Percentiles rank a stretch among this genome's conserved stretches.
Evolutionary conservation across 2,329 filamentous ascomycete genomes (phyloP).

Genomic region (Penicillium sp.): DNA sequence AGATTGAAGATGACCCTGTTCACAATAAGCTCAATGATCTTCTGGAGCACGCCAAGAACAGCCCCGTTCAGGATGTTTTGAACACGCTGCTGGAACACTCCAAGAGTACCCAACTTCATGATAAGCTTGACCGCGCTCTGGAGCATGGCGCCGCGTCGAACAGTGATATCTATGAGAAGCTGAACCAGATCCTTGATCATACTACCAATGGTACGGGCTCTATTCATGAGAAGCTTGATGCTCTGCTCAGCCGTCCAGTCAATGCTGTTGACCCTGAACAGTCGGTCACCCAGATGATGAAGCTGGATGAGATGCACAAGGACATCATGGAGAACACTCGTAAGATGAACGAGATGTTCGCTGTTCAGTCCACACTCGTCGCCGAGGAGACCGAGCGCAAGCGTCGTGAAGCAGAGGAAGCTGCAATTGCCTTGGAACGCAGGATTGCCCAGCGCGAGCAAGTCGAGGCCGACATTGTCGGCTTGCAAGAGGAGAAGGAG

Average conservation of each 20-base stretch:
- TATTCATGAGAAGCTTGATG: constrained; percentile 36
- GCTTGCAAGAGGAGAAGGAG: constrained; percentile 60
- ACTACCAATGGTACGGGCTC: constrained; percentile 29
- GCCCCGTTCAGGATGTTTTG: constrained; percentile 60
- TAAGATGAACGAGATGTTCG: constrained; percentile 74
- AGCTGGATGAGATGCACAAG: constrained; percentile 83
- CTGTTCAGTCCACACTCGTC: constrained; percentile 48
- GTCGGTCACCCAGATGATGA: constrained; percentile 72
- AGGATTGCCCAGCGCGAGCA: constrained; percentile 66
- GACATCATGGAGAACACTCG: constrained; percentile 82
- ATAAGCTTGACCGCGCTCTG: constrained; percentile 56
- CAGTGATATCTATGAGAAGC: constrained; percentile 57
- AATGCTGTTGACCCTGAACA: constrained; percentile 61
- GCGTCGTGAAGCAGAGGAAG: constrained; percentile 77
- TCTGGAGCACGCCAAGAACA: constrained; percentile 46
- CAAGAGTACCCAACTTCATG: constrained; percentile 56
- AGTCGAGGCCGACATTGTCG: constrained; percentile 54
- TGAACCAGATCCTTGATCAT: constrained; percentile 49
- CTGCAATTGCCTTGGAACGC: constrained; percentile 76
- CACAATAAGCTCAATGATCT: constrained; percentile 60
- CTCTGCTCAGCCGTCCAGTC: constrained; percentile 57
- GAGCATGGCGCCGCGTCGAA: constrained; percentile 31
- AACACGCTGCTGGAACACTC: constrained; percentile 47
- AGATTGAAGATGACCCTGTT: constrained; percentile 65
- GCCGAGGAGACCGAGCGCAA: constrained; percentile 76